Evolutionary conservation across 2,329 filamentous ascomycete species (phyloP).

Genomic region (Venturia pyrina): DNA sequence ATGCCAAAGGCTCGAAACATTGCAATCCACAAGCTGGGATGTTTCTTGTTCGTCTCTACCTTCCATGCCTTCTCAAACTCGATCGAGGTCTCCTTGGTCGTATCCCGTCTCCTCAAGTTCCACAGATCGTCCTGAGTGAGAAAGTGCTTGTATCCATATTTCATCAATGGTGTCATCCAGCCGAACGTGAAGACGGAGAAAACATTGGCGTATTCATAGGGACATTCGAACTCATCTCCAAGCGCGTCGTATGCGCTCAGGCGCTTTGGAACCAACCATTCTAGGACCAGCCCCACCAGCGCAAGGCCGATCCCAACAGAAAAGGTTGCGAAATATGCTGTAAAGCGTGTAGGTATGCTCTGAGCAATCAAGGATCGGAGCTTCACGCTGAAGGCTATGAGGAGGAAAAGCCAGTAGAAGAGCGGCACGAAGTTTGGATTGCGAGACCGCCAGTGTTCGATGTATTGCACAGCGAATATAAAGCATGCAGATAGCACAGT

Average conservation of each 20-base stretch:
- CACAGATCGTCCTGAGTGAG: constrained; percentile 93
- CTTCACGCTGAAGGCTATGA: constrained; percentile 71
- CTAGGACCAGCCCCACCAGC: constrained; percentile 60
- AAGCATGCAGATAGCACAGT: constrained; percentile 63
- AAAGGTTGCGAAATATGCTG: constrained; percentile 71
- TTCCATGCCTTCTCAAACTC: constrained; percentile 69
- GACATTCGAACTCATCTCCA: constrained; percentile 60
- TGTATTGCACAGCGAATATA: constrained; percentile 71
- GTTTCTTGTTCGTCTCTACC: constrained; percentile 53
- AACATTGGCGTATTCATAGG: constrained; percentile 82
- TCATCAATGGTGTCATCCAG: constrained; percentile 99
- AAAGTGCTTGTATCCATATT: constrained; percentile 80
- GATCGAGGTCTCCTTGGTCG: constrained; percentile 62
- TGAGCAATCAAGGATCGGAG: constrained; percentile 77
- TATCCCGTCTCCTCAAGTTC: constrained; percentile 74
- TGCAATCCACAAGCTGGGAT: constrained; percentile 77
- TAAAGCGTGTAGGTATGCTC: constrained; percentile 53
- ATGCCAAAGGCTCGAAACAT: constrained; percentile 75
- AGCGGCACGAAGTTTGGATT: constrained; percentile 81
- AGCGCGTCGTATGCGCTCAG: constrained; percentile 58
- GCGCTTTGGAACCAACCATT: constrained; percentile 81
- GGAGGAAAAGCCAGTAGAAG: constrained; percentile 84
- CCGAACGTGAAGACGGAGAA: constrained; percentile 91
- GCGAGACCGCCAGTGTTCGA: constrained; percentile 73
- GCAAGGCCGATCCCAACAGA: constrained; percentile 62